Base-by-base conservation (phyloP, 83 land plant genomes). In the Diphasiastrum complanatum region DNA sequence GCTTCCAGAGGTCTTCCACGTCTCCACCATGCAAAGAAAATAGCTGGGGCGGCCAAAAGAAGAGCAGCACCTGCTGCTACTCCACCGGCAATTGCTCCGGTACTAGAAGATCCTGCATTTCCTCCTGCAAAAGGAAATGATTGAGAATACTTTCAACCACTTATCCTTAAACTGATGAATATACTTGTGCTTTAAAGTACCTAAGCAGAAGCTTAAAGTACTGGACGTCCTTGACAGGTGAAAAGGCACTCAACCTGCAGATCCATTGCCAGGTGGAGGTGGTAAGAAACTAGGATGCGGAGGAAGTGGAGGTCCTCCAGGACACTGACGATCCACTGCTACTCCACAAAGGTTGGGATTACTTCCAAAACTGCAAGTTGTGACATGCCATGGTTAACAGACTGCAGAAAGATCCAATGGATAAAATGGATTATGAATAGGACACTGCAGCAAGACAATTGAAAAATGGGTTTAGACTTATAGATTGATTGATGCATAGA, bases 11-110 rank as follows among this genome's bases (percentile, higher is more conserved):
- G n/a, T n/a, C n/a, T n/a, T n/a, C n/a, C n/a, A n/a, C n/a, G n/a
- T n/a, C n/a, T n/a, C n/a, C n/a, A n/a, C n/a, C n/a, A n/a, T n/a
- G n/a, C n/a, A n/a, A n/a, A n/a, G 27, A 55, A 31, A 30, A 55
- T 55, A 6, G 59, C 59, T 30, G 59, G 59, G 16, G 59, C 59
- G 31, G 59, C 59, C 26, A 55, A 55, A 6, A 55, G 1, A 55
- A 55, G 59, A 11, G 59, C 59, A 27, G 59, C 59, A 30, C 30
- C 59, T 26, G 59, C 59, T 27, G 59, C 59, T 20, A 55, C 59
- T 55, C 59, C 59, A n/a, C n/a, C n/a, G n/a, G n/a, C n/a, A n/a
- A n/a, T n/a, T n/a, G n/a, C n/a, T n/a, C n/a, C n/a, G n/a, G n/a
- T n/a, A n/a, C n/a, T n/a, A n/a, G n/a, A n/a, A n/a, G n/a, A n/a